phyloP scores from a whole-genome alignment of 192 early-diverging fungal genomes.

The Gigaspora rosea region DNA sequence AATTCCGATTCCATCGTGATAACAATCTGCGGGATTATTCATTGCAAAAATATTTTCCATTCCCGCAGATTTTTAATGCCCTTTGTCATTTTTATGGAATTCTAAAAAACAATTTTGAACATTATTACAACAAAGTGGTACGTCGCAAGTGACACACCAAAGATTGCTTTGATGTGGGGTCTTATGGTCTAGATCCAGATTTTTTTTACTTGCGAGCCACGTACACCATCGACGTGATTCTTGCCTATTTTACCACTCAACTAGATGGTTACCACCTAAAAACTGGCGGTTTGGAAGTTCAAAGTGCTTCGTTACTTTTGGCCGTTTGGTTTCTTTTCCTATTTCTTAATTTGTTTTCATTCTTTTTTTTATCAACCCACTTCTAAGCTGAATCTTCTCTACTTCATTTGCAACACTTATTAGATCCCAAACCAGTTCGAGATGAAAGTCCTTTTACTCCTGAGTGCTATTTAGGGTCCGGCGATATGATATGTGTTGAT shows the following conservation, averaged over 20 bases:
- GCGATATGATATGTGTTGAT: constrained; percentile 16
- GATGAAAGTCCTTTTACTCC: too few species aligned
- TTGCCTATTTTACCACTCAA: not conserved
- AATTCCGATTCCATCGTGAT: too few species aligned
- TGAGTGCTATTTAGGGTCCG: not conserved
- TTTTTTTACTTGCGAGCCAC: not conserved
- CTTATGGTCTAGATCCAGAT: not conserved
- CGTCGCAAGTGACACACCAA: not conserved
- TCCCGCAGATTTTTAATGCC: too few species aligned
- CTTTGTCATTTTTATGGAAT: too few species aligned
- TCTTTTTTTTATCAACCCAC: not conserved
- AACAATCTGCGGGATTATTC: too few species aligned
- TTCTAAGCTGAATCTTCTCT: not conserved
- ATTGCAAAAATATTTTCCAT: too few species aligned
- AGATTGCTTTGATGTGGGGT: constrained; percentile 1
- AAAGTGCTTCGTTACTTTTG: too few species aligned
- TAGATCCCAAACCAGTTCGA: constrained; percentile 3
- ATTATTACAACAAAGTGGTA: too few species aligned
- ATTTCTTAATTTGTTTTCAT: not conserved
- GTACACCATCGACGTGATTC: not conserved
- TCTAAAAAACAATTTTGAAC: too few species aligned
- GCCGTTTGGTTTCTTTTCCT: too few species aligned
- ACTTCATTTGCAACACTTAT: not conserved
- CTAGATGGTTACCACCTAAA: constrained; percentile 1
- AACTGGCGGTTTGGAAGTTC: not conserved